Conservation (phyloP, 2,329 filamentous ascomycete genomes). For the Clonostachys rosea region DNA sequence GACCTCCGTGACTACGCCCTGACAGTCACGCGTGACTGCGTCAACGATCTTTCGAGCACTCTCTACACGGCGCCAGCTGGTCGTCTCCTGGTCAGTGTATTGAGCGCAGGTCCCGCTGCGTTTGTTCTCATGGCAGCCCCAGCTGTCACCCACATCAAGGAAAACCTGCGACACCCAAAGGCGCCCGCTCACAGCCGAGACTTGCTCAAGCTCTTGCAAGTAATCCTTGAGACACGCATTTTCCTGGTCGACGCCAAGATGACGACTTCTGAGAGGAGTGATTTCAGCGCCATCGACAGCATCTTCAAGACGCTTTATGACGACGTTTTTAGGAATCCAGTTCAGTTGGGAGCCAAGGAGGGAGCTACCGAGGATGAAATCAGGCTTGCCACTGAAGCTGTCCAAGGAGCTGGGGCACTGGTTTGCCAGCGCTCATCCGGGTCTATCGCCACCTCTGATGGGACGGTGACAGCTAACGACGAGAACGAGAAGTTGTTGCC, state of each 20-base stretch:
- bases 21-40: conserved; percentile 46
- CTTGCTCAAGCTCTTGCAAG: conserved; percentile 44
- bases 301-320: conserved; percentile 35
- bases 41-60: conserved; percentile 46
- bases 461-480: conserved; percentile 2
- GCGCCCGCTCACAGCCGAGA: conserved; percentile 45
- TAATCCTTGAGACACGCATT: conserved; percentile 41
- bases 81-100: conserved; percentile 43
- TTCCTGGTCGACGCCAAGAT: conserved; percentile 26
- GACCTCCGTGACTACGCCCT: conserved; percentile 40
- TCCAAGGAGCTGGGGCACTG: conserved; percentile 39
- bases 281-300: conserved; percentile 26
- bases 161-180: conserved; percentile 44
- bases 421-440: conserved; percentile 26
- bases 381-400: conserved; percentile 34
- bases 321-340: conserved; percentile 32
- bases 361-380: conserved; percentile 27
- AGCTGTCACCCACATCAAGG: conserved; percentile 41
- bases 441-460: neutral
- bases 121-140: conserved; percentile 43
- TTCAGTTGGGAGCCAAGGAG: conserved; percentile 19
- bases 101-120: conserved; percentile 39
- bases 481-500: conserved; percentile 21
- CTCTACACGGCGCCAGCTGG: conserved; percentile 48
- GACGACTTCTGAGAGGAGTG: conserved; percentile 25